These are phyloP conservation scores for Testicularia cyperi DNA, from an alignment of 1,284 basidiomycete species.

Conservation along the genomic window DNA sequence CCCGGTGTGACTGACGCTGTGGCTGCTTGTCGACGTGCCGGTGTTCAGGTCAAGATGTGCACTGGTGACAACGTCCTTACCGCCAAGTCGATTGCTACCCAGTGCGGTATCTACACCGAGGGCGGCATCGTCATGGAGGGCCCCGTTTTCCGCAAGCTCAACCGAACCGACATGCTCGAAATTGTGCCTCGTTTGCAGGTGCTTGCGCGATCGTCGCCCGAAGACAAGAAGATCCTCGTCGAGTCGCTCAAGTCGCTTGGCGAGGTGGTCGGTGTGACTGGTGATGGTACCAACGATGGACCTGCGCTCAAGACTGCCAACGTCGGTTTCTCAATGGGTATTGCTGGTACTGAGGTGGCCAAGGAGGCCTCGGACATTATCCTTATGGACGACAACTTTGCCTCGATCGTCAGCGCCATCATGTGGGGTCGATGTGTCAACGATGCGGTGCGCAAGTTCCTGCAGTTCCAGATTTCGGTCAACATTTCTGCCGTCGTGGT, in stretches of 20 bases:
- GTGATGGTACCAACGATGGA: constrained; percentile 97
- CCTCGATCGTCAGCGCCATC: constrained; percentile 89
- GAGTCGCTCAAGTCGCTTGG: constrained; percentile 83
- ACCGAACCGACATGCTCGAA: constrained; percentile 63
- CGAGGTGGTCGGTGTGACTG: constrained; percentile 94
- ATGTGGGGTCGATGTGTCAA: constrained; percentile 99
- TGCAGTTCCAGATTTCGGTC: constrained; percentile 96
- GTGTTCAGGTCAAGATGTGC: constrained; percentile 97
- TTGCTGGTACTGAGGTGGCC: constrained; percentile 96
- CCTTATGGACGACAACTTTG: constrained; percentile 92
- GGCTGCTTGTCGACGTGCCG: constrained; percentile 78
- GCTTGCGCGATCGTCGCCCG: constrained; percentile 89
- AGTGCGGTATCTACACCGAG: constrained; percentile 89
- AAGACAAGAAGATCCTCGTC: constrained; percentile 93
- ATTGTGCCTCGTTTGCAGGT: constrained; percentile 67
- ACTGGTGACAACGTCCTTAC: constrained; percentile 91
- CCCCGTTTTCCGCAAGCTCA: constrained; percentile 68
- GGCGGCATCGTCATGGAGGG: constrained; percentile 98
- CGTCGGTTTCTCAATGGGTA: constrained; percentile 74
- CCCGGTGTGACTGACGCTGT: constrained; percentile 86
- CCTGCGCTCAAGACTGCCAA: constrained; percentile 82
- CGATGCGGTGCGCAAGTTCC: constrained; percentile 93
- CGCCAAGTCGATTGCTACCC: constrained; percentile 86
- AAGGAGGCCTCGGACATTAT: constrained; percentile 99
- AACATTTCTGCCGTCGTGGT: constrained; percentile 94